Percentiles rank a stretch among this genome's conserved stretches.
These are phyloP conservation scores for Schrenkiella parvula DNA, from an alignment of 345 rosid species.

Conservation along the genomic window DNA sequence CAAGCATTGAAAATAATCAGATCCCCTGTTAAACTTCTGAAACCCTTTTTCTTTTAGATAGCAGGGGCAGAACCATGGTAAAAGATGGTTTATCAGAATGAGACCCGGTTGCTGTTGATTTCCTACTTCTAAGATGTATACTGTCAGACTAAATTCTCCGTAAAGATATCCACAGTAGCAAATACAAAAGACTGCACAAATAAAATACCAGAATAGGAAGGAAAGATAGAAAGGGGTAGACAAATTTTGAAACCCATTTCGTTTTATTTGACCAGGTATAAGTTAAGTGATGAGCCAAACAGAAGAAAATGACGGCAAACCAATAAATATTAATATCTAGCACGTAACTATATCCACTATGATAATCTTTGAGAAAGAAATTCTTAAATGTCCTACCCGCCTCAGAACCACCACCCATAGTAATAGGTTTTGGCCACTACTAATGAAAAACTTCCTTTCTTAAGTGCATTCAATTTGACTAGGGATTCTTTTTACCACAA, in stretches of 20 bases:
- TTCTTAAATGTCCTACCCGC: background rate
- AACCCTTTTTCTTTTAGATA: background rate
- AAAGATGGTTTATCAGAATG: background rate
- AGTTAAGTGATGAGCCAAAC: background rate
- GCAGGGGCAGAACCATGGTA: background rate
- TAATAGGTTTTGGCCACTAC: constrained; percentile 1
- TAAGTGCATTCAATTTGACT: background rate
- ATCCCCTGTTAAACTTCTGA: background rate
- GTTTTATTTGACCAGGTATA: background rate
- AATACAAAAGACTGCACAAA: background rate
- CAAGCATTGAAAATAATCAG: background rate
- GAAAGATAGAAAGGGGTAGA: background rate
- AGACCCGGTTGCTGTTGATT: background rate
- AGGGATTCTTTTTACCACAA: background rate
- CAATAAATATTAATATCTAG: background rate
- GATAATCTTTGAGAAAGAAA: background rate
- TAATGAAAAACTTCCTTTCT: background rate
- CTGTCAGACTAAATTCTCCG: background rate
- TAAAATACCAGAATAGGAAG: background rate
- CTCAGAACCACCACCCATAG: background rate
- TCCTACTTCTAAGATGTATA: background rate
- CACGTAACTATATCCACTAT: background rate
- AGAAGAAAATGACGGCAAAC: constrained; percentile 6
- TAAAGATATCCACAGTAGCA: background rate
- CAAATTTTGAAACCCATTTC: background rate